Evolutionary conservation across 2,329 filamentous ascomycete species (phyloP).

Genomic region (Pseudogymnoascus sp.): DNA sequence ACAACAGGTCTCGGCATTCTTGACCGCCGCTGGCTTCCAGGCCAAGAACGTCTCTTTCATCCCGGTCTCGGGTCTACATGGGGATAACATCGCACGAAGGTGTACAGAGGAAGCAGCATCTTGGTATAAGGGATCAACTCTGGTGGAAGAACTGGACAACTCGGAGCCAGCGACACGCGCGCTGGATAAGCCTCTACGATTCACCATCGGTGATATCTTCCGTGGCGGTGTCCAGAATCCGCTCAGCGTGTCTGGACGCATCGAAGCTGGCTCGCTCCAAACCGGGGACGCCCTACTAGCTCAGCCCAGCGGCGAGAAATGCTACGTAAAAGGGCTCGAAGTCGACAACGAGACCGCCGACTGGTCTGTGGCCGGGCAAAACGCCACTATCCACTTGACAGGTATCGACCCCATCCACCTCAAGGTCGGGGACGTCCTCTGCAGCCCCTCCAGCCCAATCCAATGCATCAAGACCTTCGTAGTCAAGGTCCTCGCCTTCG

Average conservation of each 20-base stretch:
- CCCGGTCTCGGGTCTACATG: constrained; percentile 80
- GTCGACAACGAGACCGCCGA: constrained; percentile 65
- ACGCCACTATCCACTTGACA: constrained; percentile 71
- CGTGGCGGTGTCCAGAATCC: constrained; percentile 70
- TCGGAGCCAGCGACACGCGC: constrained; percentile 65
- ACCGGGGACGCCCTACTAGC: constrained; percentile 71
- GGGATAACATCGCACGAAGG: constrained; percentile 69
- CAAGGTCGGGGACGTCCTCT: constrained; percentile 79
- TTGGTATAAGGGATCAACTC: constrained; percentile 75
- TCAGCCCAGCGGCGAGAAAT: constrained; percentile 74
- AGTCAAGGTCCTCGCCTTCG: constrained; percentile 80
- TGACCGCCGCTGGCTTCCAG: constrained; percentile 74
- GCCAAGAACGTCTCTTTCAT: constrained; percentile 76
- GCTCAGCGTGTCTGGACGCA: constrained; percentile 74
- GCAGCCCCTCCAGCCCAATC: constrained; percentile 59
- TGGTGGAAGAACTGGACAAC: constrained; percentile 79
- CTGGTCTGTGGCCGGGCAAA: constrained; percentile 91
- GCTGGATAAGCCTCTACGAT: constrained; percentile 69
- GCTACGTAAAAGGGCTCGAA: constrained; percentile 73
- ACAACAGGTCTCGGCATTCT: constrained; percentile 73
- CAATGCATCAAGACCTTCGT: constrained; percentile 65
- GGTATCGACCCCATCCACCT: constrained; percentile 82
- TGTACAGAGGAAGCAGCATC: constrained; percentile 48
- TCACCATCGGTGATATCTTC: constrained; percentile 85
- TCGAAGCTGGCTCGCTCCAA: constrained; percentile 79